Evolutionary conservation across 2,329 filamentous ascomycete species (phyloP).

Genomic region (Simplicillium aogashimaense): DNA sequence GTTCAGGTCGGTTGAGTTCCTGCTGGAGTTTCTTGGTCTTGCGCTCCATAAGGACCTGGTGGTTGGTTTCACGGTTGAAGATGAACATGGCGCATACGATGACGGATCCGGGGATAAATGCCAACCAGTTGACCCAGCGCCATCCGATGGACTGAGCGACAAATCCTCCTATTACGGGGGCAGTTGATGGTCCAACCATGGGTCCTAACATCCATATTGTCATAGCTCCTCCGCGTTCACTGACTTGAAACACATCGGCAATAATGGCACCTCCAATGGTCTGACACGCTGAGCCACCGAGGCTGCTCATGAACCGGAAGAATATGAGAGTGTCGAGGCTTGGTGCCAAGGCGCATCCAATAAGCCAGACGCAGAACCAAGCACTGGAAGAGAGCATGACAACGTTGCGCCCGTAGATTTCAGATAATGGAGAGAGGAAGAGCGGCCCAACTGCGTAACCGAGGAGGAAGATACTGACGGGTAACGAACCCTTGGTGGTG

Average conservation of each 20-base stretch:
- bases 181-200: constrained; percentile 42
- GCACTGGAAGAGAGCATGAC: constrained; percentile 47
- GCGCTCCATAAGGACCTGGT: constrained; percentile 37
- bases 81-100: constrained; percentile 15
- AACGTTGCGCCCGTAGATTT: constrained; percentile 53
- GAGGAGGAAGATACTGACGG: constrained; percentile 52
- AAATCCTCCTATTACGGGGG: constrained; percentile 38
- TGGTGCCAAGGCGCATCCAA: constrained; percentile 54
- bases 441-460: constrained; percentile 50
- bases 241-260: constrained; percentile 40
- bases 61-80: constrained; percentile 27
- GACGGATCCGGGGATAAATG: constrained; percentile 31
- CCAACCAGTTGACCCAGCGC: constrained; percentile 44
- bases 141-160: constrained; percentile 38
- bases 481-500: constrained; percentile 34
- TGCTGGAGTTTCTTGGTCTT: constrained; percentile 34
- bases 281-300: constrained; percentile 45
- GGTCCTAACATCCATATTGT: constrained; percentile 46
- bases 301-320: constrained; percentile 49
- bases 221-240: constrained; percentile 35
- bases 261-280: constrained; percentile 46
- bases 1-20: constrained; percentile 31
- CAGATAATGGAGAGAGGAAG: constrained; percentile 46
- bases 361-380: constrained; percentile 52
- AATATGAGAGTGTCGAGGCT: constrained; percentile 42